Evolutionary conservation across 257 asterid genomes (phyloP), one percentile per base, ranked within the genome.

Genomic region (Phtheirospermum japonicum): DNA sequence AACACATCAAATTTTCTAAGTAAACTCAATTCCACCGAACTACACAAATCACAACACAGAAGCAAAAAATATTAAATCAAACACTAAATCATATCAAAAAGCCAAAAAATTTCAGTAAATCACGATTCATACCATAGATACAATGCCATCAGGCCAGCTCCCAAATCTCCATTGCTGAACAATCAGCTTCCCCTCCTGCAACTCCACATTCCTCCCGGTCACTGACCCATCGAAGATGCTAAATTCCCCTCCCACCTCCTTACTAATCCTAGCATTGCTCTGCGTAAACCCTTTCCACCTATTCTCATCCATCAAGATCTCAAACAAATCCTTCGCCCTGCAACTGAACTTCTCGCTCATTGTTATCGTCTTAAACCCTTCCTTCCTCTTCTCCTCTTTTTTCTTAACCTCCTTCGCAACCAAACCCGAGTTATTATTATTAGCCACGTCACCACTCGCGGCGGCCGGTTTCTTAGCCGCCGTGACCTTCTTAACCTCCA

Each of bases 211-310:
- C 16, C 64, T 81, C 74, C 94, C 94, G 0, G 88, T 85, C 64
- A 92, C 97, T 0, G 97, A 83, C 6, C 97, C 97, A 66, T 89
- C 96, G 16, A 92, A 92, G 28, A 92, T 89, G 46, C 82, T 83
- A 69, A 89, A 83, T 64, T 92, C 89, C 8, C 97, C 97, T 9
- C 95, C 96, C 6, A 85, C 89, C 56, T 85, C 94, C 77, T 89
- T 89, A 45, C 77, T 89, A 10, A 92, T 92, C 84, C 77, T 77
- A 0, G 99, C 97, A 86, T 86, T 86, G 80, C 99, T 92, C 78
- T 83, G 95, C 0, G 97, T 83, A 58, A 92, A 92, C 8, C 99
- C 99, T 59, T 76, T 92, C 99, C 99, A 92, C 79, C 99, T 82
- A 73, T 86, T 92, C 74, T 92, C 99, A 75, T 92, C 99, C 96